These are phyloP conservation scores for Plasmodium vinckei DNA, from an alignment of 169 alveolate genomes.

Conservation along the genomic window DNA sequence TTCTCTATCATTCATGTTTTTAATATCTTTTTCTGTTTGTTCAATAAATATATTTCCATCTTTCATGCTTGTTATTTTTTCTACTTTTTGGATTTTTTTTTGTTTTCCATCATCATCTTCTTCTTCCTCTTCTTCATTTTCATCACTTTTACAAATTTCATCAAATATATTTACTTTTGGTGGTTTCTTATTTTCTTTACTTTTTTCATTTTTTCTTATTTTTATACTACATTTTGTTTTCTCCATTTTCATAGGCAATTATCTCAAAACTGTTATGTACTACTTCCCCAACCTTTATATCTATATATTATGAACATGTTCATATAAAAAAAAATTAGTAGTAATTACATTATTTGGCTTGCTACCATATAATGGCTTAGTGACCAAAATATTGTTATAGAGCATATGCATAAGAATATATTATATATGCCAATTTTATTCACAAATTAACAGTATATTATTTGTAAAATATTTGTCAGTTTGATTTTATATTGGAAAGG, in stretches of 20 bases:
- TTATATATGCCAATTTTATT: no score
- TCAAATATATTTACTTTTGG: constrained; percentile 17
- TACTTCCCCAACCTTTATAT: no score
- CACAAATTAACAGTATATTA: no score
- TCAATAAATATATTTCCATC: constrained; percentile 33
- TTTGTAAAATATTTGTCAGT: no score
- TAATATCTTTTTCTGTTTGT: background rate
- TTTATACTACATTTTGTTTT: constrained; percentile 7
- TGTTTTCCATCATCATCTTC: background rate
- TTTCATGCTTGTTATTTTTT: constrained; percentile 45
- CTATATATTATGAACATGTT: no score
- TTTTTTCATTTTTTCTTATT: background rate
- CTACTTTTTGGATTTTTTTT: background rate
- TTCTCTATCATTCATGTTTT: constrained; percentile 4
- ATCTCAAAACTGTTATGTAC: background rate
- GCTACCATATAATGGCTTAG: no score
- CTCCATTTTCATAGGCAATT: background rate
- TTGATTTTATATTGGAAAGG: no score
- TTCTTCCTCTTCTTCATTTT: constrained; percentile 6
- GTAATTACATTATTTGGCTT: no score
- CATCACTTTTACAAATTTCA: background rate
- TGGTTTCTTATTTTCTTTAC: constrained; percentile 4
- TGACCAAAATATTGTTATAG: no score
- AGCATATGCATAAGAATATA: no score
- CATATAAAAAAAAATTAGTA: no score